A percentile compares a stretch with the other conserved stretches of the same genome.
These are phyloP conservation scores for Leucosporidium yakuticum DNA, from an alignment of 768 basidiomycete species.

Conservation along the genomic window DNA sequence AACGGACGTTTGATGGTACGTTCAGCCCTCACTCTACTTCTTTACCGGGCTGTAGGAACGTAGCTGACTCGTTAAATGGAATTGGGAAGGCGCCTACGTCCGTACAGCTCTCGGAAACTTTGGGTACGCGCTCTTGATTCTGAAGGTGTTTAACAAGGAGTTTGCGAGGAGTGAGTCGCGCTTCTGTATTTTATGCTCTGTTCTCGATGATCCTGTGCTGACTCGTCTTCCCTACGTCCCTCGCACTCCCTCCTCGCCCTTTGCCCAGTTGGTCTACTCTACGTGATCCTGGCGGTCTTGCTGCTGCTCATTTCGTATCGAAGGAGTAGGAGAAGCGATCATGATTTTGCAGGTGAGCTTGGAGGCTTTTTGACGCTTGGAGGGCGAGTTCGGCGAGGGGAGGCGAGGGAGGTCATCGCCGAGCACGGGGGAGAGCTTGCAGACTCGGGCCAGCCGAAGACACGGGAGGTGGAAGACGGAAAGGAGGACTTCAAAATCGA, in stretches of 20 bases:
- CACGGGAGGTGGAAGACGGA: too few relatives aligned
- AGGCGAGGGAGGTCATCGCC: too few relatives aligned
- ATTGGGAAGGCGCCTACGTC: constrained; percentile 58
- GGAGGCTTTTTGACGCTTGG: constrained; percentile 37
- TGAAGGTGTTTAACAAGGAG: constrained; percentile 68
- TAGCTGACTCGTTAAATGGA: neutral
- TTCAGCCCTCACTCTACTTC: neutral
- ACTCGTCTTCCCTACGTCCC: neutral
- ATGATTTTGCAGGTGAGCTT: constrained; percentile 65
- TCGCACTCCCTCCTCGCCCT: neutral
- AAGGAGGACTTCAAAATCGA: constrained; percentile 33
- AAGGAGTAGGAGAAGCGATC: constrained; percentile 60
- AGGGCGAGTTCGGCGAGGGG: too few relatives aligned
- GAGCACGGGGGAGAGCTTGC: too few relatives aligned
- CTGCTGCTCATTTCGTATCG: constrained; percentile 58
- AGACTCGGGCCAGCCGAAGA: too few relatives aligned
- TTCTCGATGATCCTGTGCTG: too few relatives aligned
- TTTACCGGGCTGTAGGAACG: neutral
- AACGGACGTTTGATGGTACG: constrained; percentile 62
- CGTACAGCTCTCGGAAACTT: constrained; percentile 68
- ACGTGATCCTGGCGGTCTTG: constrained; percentile 51
- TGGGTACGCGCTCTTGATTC: constrained; percentile 64
- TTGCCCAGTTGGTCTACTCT: constrained; percentile 40
- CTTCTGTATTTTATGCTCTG: too few relatives aligned
- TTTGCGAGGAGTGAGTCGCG: constrained; percentile 63